Evolutionary conservation across 2,329 filamentous ascomycete species (phyloP), one percentile per base, ranked within the genome.

Genomic region (Cercospora brassicicola): DNA sequence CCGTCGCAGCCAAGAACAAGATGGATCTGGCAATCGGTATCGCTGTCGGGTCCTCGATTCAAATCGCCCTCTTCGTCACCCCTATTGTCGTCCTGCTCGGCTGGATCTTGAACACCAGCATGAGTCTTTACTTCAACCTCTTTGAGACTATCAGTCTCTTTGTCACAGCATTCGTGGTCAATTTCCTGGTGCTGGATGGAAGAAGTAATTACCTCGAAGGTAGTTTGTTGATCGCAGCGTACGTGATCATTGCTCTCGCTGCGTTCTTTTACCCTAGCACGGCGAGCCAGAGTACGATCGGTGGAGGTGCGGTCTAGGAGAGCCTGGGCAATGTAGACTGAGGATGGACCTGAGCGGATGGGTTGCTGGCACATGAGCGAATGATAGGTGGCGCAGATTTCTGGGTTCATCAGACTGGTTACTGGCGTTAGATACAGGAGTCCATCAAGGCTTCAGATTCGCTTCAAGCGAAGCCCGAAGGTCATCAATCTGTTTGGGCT

Each of bases 141-240:
- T 88, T 88, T 71, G 86, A 88, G 76, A 88, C 86, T 1, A 81
- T 93, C 23, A 90, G 91, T 48, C 82, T 96, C 48, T 96, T 96
- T 73, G 91, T 95, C 11, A 89, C 92, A 1, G 91, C 92, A 0
- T 87, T 96, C 51, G 85, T 96, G 36, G 91, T 94, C 67, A 96
- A 96, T 77, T 96, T 96, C 77, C 81, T 96, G 53, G 92, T 96
- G 59, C 85, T 90, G 20, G 92, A 96, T 74, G 93, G 92, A 31
- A 88, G 92, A 78, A 93, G 90, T 70, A 92, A 94, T 74, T 95
- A 92, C 82, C 84, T 94, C 0, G 92, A 95, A 79, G 92, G 92
- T 2, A 88, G 89, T 68, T 81, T 94, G 67, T 79, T 95, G 36
- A 90, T 93, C 62, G 91, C 90, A 45, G 85, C 92, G 3, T 95